phyloP scores from a whole-genome alignment of 305 asterid genomes.

The Fraxinus platypoda region DNA sequence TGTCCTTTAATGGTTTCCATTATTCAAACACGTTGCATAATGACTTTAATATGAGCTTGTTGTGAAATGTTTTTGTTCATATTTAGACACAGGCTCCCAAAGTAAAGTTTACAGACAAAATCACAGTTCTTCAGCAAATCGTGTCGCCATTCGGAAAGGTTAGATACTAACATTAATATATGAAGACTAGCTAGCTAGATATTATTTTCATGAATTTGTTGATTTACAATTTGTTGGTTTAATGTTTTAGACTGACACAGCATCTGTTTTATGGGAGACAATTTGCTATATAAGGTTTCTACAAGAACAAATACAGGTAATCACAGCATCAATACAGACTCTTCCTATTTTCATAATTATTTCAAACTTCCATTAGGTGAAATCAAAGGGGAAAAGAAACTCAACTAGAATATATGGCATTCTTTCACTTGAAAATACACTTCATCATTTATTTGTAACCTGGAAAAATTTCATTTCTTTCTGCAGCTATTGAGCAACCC shows the following conservation, averaged over 20 bases:
- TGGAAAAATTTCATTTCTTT: neutral
- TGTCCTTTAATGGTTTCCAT: too few relatives aligned
- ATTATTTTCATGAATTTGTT: neutral
- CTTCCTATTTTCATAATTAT: neutral
- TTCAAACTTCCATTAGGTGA: neutral
- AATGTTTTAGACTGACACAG: slow-evolving; percentile 31
- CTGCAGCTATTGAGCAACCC: slow-evolving; percentile 30
- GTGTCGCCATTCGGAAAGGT: slow-evolving; percentile 49
- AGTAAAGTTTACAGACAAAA: slow-evolving; percentile 31
- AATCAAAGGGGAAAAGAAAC: neutral
- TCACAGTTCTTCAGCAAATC: slow-evolving; percentile 39
- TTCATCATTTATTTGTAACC: neutral
- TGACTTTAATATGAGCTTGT: neutral
- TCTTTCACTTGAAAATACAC: neutral
- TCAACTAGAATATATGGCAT: neutral
- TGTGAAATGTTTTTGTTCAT: neutral
- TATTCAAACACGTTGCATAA: too few relatives aligned
- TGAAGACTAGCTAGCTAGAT: neutral
- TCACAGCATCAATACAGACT: neutral
- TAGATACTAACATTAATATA: neutral
- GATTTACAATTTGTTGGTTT: neutral
- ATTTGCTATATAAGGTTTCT: slow-evolving; percentile 33
- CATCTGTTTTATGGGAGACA: slow-evolving; percentile 38
- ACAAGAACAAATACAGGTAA: slow-evolving; percentile 38
- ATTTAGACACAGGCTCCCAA: slow-evolving; percentile 29